phyloP scores from a whole-genome alignment of 2,329 filamentous ascomycete genomes.

The Fusarium mangiferae region DNA sequence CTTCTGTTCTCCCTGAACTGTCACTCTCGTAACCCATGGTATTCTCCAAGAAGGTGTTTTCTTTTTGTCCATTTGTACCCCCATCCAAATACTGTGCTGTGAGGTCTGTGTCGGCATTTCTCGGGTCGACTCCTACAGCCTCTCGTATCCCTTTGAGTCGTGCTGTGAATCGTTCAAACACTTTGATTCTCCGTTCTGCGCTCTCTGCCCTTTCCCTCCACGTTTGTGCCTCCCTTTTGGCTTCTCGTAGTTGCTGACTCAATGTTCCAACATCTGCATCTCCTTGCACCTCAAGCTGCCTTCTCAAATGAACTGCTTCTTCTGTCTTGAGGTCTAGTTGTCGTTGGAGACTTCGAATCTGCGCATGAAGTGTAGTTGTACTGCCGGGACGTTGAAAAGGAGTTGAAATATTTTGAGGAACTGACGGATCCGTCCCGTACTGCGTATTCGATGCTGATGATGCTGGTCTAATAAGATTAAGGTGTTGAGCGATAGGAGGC shows the following conservation, averaged over 20 bases:
- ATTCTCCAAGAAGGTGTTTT: background rate
- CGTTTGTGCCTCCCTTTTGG: conserved; percentile 47
- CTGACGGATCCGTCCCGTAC: background rate
- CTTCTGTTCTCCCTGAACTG: conserved; percentile 41
- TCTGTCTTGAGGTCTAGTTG: conserved; percentile 59
- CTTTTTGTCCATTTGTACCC: background rate
- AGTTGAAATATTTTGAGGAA: background rate
- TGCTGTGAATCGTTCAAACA: conserved; percentile 57
- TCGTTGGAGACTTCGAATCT: conserved; percentile 60
- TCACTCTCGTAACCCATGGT: conserved; percentile 26
- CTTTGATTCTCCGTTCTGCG: conserved; percentile 63
- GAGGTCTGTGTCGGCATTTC: background rate
- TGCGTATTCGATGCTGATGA: conserved; percentile 43
- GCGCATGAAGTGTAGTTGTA: conserved; percentile 56
- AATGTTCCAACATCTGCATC: conserved; percentile 57
- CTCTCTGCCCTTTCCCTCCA: conserved; percentile 67
- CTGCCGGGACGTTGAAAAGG: conserved; percentile 41
- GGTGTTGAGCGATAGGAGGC: conserved; percentile 53
- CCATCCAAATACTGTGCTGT: background rate
- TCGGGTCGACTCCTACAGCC: conserved; percentile 4
- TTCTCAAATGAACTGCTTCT: conserved; percentile 56
- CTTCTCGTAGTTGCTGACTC: conserved; percentile 58
- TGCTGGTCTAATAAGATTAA: conserved; percentile 49
- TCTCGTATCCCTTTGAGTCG: conserved; percentile 49
- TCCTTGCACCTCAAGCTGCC: conserved; percentile 57